Evolutionary conservation across 495 filamentous ascomycete genomes (phyloP).

Genomic region (Saxispiralis lemnorum): DNA sequence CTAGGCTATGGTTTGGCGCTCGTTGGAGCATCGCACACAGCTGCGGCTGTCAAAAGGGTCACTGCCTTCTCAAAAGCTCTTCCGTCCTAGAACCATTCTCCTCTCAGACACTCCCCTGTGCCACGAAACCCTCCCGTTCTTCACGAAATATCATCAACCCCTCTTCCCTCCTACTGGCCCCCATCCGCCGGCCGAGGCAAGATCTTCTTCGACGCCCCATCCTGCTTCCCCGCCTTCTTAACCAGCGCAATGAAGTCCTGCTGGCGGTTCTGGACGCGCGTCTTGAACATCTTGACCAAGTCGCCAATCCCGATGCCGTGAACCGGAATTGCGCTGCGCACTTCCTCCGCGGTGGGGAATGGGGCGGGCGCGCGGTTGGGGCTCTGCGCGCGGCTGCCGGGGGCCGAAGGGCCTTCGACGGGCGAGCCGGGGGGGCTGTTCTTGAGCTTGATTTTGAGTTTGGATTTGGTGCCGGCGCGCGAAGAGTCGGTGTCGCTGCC

Average conservation of each 20-base stretch:
- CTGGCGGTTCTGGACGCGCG: conserved; percentile 21
- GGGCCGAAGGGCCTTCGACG: conserved; percentile 22
- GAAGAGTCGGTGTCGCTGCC: conserved; percentile 66
- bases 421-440: conserved; percentile 28
- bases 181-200: background rate
- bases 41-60: too few species aligned
- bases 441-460: conserved; percentile 41
- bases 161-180: conserved; percentile 4
- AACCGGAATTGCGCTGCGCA: conserved; percentile 46
- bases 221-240: conserved; percentile 27
- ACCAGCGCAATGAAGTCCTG: conserved; percentile 38
- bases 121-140: too few species aligned
- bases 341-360: conserved; percentile 45
- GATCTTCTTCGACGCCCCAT: conserved; percentile 10
- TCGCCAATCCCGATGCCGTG: conserved; percentile 48
- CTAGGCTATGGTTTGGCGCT: too few species aligned
- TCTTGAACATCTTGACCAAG: conserved; percentile 44
- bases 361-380: conserved; percentile 13
- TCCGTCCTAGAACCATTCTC: too few species aligned
- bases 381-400: conserved; percentile 29
- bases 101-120: too few species aligned
- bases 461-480: conserved; percentile 44
- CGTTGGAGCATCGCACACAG: too few species aligned
- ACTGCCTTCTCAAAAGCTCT: too few species aligned
- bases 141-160: background rate